A percentile compares a stretch with the other conserved stretches of the same genome.
Conservation (phyloP, 805 yeast genomes). For the Millerozyma acaciae region DNA sequence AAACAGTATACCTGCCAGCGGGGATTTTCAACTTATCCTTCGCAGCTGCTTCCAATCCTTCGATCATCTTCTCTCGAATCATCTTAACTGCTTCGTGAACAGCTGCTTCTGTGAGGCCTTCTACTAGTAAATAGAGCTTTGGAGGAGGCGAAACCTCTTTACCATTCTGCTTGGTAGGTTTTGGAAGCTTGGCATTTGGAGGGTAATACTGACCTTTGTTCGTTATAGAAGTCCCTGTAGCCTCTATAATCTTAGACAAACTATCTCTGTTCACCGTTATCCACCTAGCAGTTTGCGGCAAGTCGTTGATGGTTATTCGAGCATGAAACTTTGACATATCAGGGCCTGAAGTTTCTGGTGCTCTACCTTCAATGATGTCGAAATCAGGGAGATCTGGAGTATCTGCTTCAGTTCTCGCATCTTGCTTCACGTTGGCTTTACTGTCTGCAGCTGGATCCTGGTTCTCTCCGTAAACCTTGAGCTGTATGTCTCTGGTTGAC, state of each 20-base stretch:
- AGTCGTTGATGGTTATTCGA: slow-evolving; percentile 72
- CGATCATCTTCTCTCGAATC: slow-evolving; percentile 51
- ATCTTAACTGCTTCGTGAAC: slow-evolving; percentile 58
- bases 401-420: slow-evolving; percentile 3
- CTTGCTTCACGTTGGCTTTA: neutral
- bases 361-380: slow-evolving; percentile 47
- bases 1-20: slow-evolving; percentile 49
- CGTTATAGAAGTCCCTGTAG: slow-evolving; percentile 73
- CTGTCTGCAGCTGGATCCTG: slow-evolving; percentile 5
- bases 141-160: slow-evolving; percentile 55
- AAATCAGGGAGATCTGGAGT: slow-evolving; percentile 37
- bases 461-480: slow-evolving; percentile 45
- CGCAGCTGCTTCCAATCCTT: slow-evolving; percentile 50
- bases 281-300: slow-evolving; percentile 81
- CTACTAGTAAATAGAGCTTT: slow-evolving; percentile 73
- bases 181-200: slow-evolving; percentile 38
- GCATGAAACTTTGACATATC: slow-evolving; percentile 59
- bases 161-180: slow-evolving; percentile 48
- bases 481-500: slow-evolving; percentile 46
- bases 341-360: slow-evolving; percentile 53
- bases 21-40: slow-evolving; percentile 40
- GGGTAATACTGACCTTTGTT: slow-evolving; percentile 71
- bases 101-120: slow-evolving; percentile 59
- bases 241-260: slow-evolving; percentile 59
- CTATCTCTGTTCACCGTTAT: slow-evolving; percentile 65